These are phyloP conservation scores for Lantana camara DNA, from an alignment of 257 asterid species.

Conservation along the genomic window DNA sequence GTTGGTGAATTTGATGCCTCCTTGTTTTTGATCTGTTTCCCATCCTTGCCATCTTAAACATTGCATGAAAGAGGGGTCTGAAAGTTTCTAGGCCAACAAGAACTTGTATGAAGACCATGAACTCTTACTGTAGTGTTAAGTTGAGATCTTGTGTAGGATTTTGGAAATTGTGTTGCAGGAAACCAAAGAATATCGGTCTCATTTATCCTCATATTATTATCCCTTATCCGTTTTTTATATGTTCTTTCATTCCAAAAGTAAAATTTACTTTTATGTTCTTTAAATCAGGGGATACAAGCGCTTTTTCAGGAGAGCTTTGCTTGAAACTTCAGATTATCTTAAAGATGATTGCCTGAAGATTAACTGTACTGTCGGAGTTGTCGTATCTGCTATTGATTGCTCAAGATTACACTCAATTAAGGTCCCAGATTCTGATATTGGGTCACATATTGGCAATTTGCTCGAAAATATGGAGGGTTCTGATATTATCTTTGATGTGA, in stretches of 20 bases:
- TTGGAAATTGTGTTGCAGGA: not conserved
- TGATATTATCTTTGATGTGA: slow-evolving; percentile 74
- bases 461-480: slow-evolving; percentile 85
- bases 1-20: no score
- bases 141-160: not conserved
- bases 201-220: not conserved
- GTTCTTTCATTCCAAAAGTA: not conserved
- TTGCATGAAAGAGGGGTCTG: no score
- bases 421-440: slow-evolving; percentile 92
- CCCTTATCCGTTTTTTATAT: not conserved
- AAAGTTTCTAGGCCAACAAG: not conserved
- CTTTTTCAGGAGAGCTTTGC: slow-evolving; percentile 83
- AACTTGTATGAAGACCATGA: not conserved
- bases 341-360: slow-evolving; percentile 98
- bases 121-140: slow-evolving; percentile 1
- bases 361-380: slow-evolving; percentile 99
- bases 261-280: slow-evolving; percentile 3
- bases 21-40: no score
- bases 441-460: slow-evolving; percentile 80
- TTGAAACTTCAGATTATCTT: slow-evolving; percentile 89
- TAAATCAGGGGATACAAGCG: slow-evolving; percentile 83
- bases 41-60: no score
- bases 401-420: slow-evolving; percentile 79
- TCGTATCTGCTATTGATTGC: slow-evolving; percentile 86
- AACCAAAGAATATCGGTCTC: not conserved